Evolutionary conservation across 306 rosid species (phyloP), one percentile per base, ranked within the genome.

Genomic region (Arachis stenosperma): DNA sequence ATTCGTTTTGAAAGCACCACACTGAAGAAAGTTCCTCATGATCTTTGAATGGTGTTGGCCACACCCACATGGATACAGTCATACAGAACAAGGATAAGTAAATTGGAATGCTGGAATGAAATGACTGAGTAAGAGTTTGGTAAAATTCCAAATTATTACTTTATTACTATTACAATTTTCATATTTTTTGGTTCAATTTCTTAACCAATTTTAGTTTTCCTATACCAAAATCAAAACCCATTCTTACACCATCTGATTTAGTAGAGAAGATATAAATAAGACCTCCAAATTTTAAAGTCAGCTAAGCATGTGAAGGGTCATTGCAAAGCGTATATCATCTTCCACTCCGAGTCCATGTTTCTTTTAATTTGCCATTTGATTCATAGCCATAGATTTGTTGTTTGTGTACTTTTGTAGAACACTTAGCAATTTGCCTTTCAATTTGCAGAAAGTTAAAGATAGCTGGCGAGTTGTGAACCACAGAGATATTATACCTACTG

Each of bases 391-490:
- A 63, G 40, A 5, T 40, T 9, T 48, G 11, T 62, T 52, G 51
- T 55, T 71, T 69, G 50, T 69, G 47, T 69, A 40, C 22, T 7
- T 84, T 67, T 82, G 53, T 79, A 79, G 79, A 72, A 76, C 30
- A 30, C 54, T 30, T 56, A 40, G 75, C 68, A 62, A 55, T 69
- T 67, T 41, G 5, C 66, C 8, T 68, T 62, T 56, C 67, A 54
- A 36, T 80, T 76, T 86, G 85, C 98, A 94, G 98, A 91, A 83
- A 86, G 92, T 94, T 63, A 91, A 84, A 78, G 96, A 94, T 84
- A 94, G 98, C 83, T 94, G 98, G 98, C 89, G 98, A 72, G 91
- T 94, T 56, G 94, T 94, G 74, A 94, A 94, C 81, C 98, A 94
- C 88, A 89, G 98, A 81, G 98, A 94, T 82, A 91, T 94, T 70